A percentile compares a stretch with the other conserved stretches of the same genome.
Conservation (phyloP, 768 basidiomycete species). For the Tricholoma flavovirens region DNA sequence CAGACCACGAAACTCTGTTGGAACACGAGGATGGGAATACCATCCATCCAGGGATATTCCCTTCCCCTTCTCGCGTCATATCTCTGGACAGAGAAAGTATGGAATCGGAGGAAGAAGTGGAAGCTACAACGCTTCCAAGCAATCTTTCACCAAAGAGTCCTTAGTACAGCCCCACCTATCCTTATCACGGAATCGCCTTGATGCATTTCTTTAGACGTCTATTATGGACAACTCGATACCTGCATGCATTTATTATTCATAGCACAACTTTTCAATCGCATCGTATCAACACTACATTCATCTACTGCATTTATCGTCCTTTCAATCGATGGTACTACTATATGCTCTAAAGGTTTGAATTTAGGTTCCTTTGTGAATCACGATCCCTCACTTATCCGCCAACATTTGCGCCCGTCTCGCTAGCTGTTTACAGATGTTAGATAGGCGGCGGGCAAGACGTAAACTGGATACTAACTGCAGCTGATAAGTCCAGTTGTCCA, state of each 20-base stretch:
- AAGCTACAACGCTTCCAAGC: conserved; percentile 28
- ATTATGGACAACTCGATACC: neutral
- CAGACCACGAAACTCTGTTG: conserved; percentile 10
- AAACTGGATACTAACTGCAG: conserved; percentile 54
- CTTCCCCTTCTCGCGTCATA: conserved; percentile 17
- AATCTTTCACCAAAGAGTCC: conserved; percentile 26
- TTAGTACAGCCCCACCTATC: conserved; percentile 31
- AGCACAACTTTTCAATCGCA: conserved; percentile 2
- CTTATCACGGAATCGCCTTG: conserved; percentile 30
- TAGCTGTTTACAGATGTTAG: conserved; percentile 38
- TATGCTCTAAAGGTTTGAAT: conserved; percentile 9
- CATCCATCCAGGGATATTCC: conserved; percentile 23
- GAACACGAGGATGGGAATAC: conserved; percentile 24
- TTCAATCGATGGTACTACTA: conserved; percentile 8
- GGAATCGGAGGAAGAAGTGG: conserved; percentile 38
- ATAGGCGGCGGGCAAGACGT: neutral
- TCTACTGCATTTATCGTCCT: conserved; percentile 14
- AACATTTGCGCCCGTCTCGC: conserved; percentile 73
- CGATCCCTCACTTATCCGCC: conserved; percentile 36
- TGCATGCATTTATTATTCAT: conserved; percentile 10
- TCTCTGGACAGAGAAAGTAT: conserved; percentile 16
- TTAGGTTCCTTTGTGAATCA: conserved; percentile 3
- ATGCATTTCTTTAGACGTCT: conserved; percentile 6
- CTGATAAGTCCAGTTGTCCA: conserved; percentile 76
- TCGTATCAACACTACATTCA: conserved; percentile 5